Evolutionary conservation across 345 rosid genomes (phyloP).

Genomic region (Iberis pinnata): DNA sequence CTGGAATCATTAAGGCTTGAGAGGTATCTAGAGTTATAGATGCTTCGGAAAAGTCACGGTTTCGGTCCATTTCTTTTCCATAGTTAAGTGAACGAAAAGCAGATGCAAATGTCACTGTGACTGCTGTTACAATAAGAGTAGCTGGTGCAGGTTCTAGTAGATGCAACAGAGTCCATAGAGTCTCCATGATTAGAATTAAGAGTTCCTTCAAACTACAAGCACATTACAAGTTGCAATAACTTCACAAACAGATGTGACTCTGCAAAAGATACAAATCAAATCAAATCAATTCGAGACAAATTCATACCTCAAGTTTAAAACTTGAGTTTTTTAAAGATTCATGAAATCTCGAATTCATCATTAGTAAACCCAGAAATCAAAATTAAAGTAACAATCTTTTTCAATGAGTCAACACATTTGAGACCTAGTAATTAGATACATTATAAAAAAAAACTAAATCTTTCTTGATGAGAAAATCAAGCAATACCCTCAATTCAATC

Average conservation of each 20-base stretch:
- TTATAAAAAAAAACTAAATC: too few species aligned
- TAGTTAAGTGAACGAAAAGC: constrained; percentile 92
- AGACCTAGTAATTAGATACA: too few species aligned
- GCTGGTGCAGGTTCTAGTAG: constrained; percentile 87
- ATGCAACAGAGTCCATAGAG: constrained; percentile 77
- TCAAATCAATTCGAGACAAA: too few species aligned
- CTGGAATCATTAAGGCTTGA: constrained; percentile 90
- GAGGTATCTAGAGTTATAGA: constrained; percentile 80
- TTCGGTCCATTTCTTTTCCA: constrained; percentile 93
- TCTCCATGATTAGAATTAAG: constrained; percentile 43
- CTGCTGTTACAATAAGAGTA: constrained; percentile 77
- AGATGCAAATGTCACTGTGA: constrained; percentile 78
- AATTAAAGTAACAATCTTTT: not conserved
- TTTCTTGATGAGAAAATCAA: not conserved
- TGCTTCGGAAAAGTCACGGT: constrained; percentile 75
- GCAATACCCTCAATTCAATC: not conserved
- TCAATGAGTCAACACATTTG: too few species aligned
- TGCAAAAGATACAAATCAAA: constrained; percentile 10
- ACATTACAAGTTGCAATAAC: too few species aligned
- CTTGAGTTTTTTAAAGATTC: too few species aligned
- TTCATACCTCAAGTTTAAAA: too few species aligned
- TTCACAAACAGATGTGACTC: not conserved
- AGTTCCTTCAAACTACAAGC: not conserved
- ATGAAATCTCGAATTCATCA: too few species aligned
- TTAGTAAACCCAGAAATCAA: too few species aligned